Conservation (phyloP, 2,329 filamentous ascomycete genomes). For the Pestalotiopsis sp. region DNA sequence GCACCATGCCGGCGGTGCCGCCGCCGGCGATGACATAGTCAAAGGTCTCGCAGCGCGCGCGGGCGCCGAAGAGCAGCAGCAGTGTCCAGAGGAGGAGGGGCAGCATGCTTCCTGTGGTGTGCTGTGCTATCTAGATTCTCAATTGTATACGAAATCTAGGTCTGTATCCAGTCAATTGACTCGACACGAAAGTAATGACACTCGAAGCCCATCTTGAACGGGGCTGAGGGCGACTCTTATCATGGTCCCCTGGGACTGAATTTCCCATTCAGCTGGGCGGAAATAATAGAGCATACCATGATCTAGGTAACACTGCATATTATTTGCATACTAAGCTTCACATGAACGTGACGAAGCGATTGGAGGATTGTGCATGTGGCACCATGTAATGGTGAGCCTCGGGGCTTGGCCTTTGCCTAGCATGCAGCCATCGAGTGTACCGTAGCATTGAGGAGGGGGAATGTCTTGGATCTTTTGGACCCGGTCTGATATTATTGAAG, state of each 20-base stretch:
- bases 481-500: too few relatives aligned
- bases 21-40: slow-evolving; percentile 11
- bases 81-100: neutral
- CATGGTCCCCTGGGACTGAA: neutral
- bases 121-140: neutral
- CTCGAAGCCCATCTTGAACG: too few relatives aligned
- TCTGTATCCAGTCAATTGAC: too few relatives aligned
- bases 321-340: neutral
- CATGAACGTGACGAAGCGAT: neutral
- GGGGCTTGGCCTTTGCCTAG: neutral
- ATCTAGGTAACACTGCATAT: neutral
- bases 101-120: neutral
- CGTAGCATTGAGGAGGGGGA: neutral
- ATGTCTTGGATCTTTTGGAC: neutral
- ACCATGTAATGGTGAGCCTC: neutral
- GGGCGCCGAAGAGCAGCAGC: neutral
- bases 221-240: too few relatives aligned
- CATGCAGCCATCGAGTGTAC: neutral
- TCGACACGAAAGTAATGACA: too few relatives aligned
- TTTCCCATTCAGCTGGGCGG: neutral
- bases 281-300: neutral
- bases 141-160: too few relatives aligned
- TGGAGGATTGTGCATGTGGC: slow-evolving; percentile 16
- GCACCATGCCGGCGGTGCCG: slow-evolving; percentile 5
- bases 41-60: neutral